These are phyloP conservation scores for Ascochyta viciae-villosae DNA, from an alignment of 2,329 filamentous ascomycete species.

Conservation along the genomic window DNA sequence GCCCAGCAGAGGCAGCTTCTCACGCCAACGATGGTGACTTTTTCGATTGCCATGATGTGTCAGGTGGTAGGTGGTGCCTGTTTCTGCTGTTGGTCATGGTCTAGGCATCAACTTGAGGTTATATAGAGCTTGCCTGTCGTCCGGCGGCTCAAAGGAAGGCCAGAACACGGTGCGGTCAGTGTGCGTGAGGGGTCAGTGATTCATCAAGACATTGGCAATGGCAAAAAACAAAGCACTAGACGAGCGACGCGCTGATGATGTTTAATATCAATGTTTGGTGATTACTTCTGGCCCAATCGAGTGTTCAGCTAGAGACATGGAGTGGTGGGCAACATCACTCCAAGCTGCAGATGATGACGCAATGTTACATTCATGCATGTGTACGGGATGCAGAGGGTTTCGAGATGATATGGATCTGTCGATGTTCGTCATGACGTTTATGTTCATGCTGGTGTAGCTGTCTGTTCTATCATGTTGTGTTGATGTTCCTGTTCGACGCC, in stretches of 20 bases:
- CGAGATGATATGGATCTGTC: not conserved
- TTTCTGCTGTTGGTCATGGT: not conserved
- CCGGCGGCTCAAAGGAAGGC: conserved; percentile 34
- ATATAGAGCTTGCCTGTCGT: conserved; percentile 8
- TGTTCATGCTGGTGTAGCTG: too few species aligned
- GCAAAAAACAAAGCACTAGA: not conserved
- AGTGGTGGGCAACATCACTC: too few species aligned
- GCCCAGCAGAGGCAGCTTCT: not conserved
- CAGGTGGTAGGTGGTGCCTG: not conserved
- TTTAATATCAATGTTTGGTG: too few species aligned
- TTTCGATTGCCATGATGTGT: conserved; percentile 28
- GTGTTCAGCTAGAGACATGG: too few species aligned
- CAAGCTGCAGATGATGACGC: too few species aligned
- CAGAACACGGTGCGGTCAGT: conserved; percentile 13
- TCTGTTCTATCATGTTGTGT: not conserved
- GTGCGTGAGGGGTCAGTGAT: conserved; percentile 3
- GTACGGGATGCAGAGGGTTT: not conserved
- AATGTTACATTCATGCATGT: too few species aligned
- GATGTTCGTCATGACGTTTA: too few species aligned
- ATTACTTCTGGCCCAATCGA: too few species aligned
- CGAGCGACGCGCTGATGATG: not conserved
- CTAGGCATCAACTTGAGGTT: not conserved
- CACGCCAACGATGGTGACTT: conserved; percentile 38
- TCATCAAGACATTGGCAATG: not conserved
- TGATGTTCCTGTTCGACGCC: conserved; percentile 8